These are phyloP conservation scores for Cladosporium sp. DNA, from an alignment of 2,329 filamentous ascomycete species.

Conservation along the genomic window DNA sequence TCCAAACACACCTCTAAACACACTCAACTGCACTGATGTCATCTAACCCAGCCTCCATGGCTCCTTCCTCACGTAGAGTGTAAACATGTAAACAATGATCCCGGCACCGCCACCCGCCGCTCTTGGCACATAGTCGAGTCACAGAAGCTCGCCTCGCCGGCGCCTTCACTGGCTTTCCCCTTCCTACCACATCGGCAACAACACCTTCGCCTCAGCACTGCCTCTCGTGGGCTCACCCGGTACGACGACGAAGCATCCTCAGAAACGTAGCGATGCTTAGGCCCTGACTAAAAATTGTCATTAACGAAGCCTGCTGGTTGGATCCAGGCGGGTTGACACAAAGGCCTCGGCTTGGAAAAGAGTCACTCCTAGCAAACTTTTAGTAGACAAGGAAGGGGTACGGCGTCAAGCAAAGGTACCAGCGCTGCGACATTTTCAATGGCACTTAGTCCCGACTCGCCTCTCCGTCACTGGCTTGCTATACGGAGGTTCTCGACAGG, in stretches of 20 bases:
- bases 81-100: background rate
- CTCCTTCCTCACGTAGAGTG: no score
- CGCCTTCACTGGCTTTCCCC: background rate
- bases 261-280: background rate
- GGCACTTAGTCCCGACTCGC: no score
- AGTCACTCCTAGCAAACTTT: conserved; percentile 1
- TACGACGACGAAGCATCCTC: background rate
- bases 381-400: background rate
- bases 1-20: no score
- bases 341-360: background rate
- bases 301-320: background rate
- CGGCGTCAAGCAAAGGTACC: no score
- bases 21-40: no score
- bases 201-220: background rate
- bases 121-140: no score
- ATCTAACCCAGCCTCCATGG: no score
- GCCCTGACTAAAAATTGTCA: background rate
- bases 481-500: background rate
- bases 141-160: background rate
- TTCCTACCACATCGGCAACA: background rate
- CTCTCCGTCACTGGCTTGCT: no score
- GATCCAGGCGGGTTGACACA: background rate
- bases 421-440: no score
- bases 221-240: background rate
- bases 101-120: background rate